Evolutionary conservation across 768 basidiomycete species (phyloP), one percentile per base, ranked within the genome.

Genomic region (Tulasnella calospora): DNA sequence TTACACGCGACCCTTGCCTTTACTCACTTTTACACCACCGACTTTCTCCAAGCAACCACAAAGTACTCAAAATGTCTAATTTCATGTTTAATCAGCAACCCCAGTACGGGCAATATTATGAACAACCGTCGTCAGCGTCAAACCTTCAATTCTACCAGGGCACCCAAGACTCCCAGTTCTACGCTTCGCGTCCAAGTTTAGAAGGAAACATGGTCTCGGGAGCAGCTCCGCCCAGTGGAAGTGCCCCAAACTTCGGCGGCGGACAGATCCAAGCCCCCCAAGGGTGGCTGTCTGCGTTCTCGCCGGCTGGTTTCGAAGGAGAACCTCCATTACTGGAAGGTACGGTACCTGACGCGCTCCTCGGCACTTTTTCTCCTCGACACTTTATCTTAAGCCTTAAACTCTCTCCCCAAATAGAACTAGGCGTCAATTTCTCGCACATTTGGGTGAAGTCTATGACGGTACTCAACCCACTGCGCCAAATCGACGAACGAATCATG

Each of bases 341-440:
- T 95, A 47, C 23, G 46, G 17, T 47, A 41, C 6, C 67, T 10
- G 23, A 8, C 44, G 19, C n/a, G 23, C 35, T 76, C 27, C 61
- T 30, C 69, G 55, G 13, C 27, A n/a, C 9, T 78, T 71, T 78
- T 35, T 10, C 44, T 13, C 27, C 61, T 30, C 69, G 55, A 7
- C 27, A n/a, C 9, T 78, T 71, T 78, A 46, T 10, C 44, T 13
- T 67, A 47, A 1, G 33, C 71, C 5, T 30, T 30, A 1, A 38
- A 73, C 10, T 33, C 8, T 27, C 23, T 71, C 73, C 7, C 27
- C 55, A 0, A 38, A 19, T 82, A 99, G 98, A 99, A 84, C 90
- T 99, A 46, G 98, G 98, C 55, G 96, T 99, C 84, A 99, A 99
- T 86, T 98, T 99, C 81, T 90, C 91, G 46, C 98, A 99, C 83